These are phyloP conservation scores for Boletus reticuloceps DNA, from an alignment of 768 basidiomycete species.

Conservation along the genomic window DNA sequence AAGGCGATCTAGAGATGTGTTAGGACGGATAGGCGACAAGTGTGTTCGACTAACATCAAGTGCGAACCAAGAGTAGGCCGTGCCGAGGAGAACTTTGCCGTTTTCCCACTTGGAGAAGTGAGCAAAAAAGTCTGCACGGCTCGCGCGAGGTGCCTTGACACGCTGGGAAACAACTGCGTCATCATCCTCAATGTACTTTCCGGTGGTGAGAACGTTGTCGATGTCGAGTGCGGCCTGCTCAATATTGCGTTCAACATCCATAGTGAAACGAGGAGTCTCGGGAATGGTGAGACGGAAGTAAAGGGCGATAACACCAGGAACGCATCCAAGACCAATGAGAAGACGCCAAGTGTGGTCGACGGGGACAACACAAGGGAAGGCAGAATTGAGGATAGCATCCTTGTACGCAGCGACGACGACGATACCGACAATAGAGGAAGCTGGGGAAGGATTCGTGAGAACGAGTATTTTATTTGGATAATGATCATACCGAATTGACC, in stretches of 20 bases:
- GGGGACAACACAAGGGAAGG: conserved; percentile 37
- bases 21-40: neutral
- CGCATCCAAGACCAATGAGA: conserved; percentile 82
- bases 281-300: conserved; percentile 94
- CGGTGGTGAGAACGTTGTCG: conserved; percentile 57
- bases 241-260: conserved; percentile 87
- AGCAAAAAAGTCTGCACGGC: conserved; percentile 58
- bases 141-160: conserved; percentile 67
- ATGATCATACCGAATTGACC: conserved; percentile 65
- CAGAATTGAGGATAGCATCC: conserved; percentile 45
- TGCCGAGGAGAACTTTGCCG: conserved; percentile 74
- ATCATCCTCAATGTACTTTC: conserved; percentile 49
- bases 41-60: conserved; percentile 56
- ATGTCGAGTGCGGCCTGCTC: conserved; percentile 74
- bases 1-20: conserved; percentile 62
- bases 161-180: conserved; percentile 48
- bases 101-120: conserved; percentile 79
- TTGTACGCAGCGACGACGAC: conserved; percentile 71
- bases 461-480: neutral
- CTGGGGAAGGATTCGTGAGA: conserved; percentile 28
- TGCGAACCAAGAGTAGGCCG: conserved; percentile 86
- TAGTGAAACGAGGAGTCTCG: conserved; percentile 88
- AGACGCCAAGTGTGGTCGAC: conserved; percentile 85
- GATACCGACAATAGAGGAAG: conserved; percentile 63
- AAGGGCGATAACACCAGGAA: conserved; percentile 77